Percentiles rank a stretch among this genome's conserved stretches.
Conservation (phyloP, 176 grass and related monocot genomes). For the Raddia distichophylla region DNA sequence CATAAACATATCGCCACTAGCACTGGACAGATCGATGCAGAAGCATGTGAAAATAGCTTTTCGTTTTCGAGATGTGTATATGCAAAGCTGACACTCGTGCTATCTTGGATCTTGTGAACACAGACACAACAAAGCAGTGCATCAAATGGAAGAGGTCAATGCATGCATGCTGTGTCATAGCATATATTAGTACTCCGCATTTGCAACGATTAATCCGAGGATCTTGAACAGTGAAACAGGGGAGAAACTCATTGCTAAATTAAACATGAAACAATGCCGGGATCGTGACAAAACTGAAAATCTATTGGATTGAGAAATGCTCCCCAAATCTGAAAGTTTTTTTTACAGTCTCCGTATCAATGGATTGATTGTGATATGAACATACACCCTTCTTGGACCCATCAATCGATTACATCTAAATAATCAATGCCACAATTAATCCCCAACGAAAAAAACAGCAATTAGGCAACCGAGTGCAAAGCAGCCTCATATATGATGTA, state of each 20-base stretch:
- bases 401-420: background rate
- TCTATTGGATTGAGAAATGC: slow-evolving; percentile 1
- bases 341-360: background rate
- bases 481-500: background rate
- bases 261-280: background rate
- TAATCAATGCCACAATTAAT: background rate
- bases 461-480: background rate
- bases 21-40: background rate
- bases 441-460: too few relatives aligned
- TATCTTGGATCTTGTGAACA: slow-evolving; percentile 14
- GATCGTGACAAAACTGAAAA: background rate
- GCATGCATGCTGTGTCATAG: background rate
- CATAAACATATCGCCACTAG: background rate
- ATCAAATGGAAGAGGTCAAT: background rate
- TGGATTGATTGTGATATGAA: background rate
- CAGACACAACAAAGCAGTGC: background rate
- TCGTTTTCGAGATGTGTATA: slow-evolving; percentile 1
- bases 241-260: background rate
- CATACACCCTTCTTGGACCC: background rate
- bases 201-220: background rate
- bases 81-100: slow-evolving; percentile 13
- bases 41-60: background rate
- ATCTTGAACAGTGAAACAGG: background rate
- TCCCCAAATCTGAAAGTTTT: background rate
- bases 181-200: background rate